phyloP scores from a whole-genome alignment of 352 stramenopile genomes.

The Stramenopiles sp. region DNA sequence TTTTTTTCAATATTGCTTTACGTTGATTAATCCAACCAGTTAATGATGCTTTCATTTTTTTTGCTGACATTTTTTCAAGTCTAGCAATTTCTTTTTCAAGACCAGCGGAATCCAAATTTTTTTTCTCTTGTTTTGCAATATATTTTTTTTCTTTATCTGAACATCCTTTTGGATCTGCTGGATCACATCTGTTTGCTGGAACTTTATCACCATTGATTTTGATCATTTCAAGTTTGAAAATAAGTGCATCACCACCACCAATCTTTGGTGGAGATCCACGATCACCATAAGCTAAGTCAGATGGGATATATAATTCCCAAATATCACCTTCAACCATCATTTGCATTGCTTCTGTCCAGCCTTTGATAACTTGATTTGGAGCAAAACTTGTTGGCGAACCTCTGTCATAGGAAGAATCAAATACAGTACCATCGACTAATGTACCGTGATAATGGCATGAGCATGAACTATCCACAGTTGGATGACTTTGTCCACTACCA shows the following conservation, averaged over 20 bases:
- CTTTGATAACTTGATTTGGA: slow-evolving; percentile 37
- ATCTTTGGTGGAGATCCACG: slow-evolving; percentile 14
- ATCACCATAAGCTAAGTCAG: slow-evolving; percentile 27
- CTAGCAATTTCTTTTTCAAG: background rate
- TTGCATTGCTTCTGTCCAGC: slow-evolving; percentile 69
- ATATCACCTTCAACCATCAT: slow-evolving; percentile 56
- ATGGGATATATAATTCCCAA: slow-evolving; percentile 65
- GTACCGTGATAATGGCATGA: slow-evolving; percentile 18
- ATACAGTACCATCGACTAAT: slow-evolving; percentile 15
- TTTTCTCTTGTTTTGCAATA: background rate
- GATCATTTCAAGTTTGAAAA: slow-evolving; percentile 92
- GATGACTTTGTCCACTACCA: slow-evolving; percentile 15
- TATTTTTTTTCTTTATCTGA: background rate
- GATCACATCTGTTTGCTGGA: background rate
- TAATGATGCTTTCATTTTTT: background rate
- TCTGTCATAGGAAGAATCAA: slow-evolving; percentile 12
- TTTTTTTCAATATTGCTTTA: background rate
- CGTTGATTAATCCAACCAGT: background rate
- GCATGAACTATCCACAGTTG: slow-evolving; percentile 10
- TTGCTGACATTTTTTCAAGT: background rate
- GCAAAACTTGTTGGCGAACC: slow-evolving; percentile 13
- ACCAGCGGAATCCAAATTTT: background rate
- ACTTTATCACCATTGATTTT: slow-evolving; percentile 19
- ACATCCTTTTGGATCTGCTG: background rate
- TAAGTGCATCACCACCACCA: slow-evolving; percentile 57